These are phyloP conservation scores for Clarireedia monteithiana DNA, from an alignment of 2,329 filamentous ascomycete genomes.

Conservation along the genomic window DNA sequence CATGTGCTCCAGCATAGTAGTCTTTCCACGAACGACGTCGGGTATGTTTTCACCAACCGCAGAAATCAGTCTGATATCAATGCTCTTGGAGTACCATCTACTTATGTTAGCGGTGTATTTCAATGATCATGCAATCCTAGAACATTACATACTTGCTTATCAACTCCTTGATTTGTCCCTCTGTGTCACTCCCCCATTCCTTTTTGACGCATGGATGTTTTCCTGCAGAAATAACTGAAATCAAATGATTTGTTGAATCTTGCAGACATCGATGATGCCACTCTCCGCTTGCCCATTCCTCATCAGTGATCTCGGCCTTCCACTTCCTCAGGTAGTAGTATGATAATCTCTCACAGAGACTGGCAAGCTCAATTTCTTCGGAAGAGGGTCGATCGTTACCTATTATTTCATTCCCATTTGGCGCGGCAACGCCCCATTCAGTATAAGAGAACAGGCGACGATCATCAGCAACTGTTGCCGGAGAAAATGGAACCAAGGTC, in stretches of 20 bases:
- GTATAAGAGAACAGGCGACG: neutral
- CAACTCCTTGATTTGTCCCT: neutral
- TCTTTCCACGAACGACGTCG: slow-evolving; percentile 14
- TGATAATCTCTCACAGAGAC: neutral
- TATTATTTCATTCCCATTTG: neutral
- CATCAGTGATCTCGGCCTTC: neutral
- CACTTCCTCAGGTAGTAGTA: neutral
- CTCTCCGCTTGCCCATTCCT: neutral
- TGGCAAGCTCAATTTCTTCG: neutral
- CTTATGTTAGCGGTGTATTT: neutral
- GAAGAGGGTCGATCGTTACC: neutral
- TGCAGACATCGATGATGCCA: neutral
- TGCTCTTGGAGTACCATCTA: neutral
- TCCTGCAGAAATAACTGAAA: neutral
- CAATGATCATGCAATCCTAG: neutral
- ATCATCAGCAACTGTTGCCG: neutral
- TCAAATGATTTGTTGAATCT: neutral
- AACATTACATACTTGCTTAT: neutral
- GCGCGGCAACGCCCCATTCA: neutral
- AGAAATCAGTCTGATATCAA: slow-evolving; percentile 14
- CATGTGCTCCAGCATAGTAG: slow-evolving; percentile 17
- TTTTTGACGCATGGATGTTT: neutral
- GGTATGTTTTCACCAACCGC: slow-evolving; percentile 17
- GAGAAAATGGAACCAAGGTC: neutral
- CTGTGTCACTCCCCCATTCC: neutral